Evolutionary conservation across 768 basidiomycete species (phyloP).

Genomic region (Gymnopilus junonius): DNA sequence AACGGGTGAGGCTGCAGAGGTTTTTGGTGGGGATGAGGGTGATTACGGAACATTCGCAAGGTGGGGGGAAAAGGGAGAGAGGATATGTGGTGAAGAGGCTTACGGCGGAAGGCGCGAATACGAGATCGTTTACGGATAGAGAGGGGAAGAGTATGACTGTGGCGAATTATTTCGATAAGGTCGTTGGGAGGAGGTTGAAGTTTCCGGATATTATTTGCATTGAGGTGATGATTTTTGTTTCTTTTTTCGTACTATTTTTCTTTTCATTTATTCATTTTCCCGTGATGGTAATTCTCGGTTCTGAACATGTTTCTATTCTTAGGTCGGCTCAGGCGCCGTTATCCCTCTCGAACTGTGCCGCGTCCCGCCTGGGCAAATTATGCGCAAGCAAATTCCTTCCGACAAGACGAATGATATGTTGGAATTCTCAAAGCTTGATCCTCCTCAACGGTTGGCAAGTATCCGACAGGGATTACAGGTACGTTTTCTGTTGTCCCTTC

Average conservation of each 20-base stretch:
- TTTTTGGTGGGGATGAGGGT: slow-evolving; percentile 40
- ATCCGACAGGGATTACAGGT: slow-evolving; percentile 25
- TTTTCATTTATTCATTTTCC: not conserved
- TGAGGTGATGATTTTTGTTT: slow-evolving; percentile 49
- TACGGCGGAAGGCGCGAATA: slow-evolving; percentile 53
- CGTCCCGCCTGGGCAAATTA: slow-evolving; percentile 69
- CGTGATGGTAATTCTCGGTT: not conserved
- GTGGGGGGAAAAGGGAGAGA: slow-evolving; percentile 5
- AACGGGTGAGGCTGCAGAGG: slow-evolving; percentile 45
- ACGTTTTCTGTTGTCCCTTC: not conserved
- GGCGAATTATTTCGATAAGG: slow-evolving; percentile 57
- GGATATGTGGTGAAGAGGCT: slow-evolving; percentile 53
- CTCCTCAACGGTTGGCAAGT: slow-evolving; percentile 53
- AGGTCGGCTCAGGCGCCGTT: slow-evolving; percentile 69
- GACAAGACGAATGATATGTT: slow-evolving; percentile 71
- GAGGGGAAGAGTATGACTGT: slow-evolving; percentile 53
- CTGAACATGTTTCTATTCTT: not conserved
- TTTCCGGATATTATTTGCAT: slow-evolving; percentile 68
- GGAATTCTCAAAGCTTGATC: slow-evolving; percentile 69
- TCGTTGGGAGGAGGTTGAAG: slow-evolving; percentile 51
- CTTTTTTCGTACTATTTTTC: not conserved
- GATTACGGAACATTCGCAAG: slow-evolving; percentile 22
- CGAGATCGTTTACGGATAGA: slow-evolving; percentile 51
- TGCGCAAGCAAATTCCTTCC: slow-evolving; percentile 71
- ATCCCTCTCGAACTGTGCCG: slow-evolving; percentile 73